Evolutionary conservation across 371 early-diverging fungal species (phyloP), one percentile per base, ranked within the genome.

Genomic region (Actinomucor elegans): DNA sequence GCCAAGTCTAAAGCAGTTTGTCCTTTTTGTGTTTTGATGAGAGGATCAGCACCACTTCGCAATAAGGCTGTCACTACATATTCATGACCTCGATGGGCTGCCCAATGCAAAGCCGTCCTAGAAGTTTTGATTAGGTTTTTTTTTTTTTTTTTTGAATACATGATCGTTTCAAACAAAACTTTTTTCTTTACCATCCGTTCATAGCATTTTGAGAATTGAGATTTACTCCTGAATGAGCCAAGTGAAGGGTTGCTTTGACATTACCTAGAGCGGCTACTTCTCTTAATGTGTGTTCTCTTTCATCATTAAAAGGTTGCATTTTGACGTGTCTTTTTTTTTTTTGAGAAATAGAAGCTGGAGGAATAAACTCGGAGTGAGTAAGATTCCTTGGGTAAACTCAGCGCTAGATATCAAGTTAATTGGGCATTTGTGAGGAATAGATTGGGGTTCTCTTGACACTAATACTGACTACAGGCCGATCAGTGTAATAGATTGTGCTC

Each of bases 231-330:
- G 79, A 67, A 43, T 79, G 70, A 26, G 84, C 64, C 52, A 78
- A 82, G 24, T 78, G 79, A 14, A 75, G 63, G 4, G 85, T 83
- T 1, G 88, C 89, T 52, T 85, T 83, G 27, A 81, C 55, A 57
- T 90, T 91, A 12, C 92, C 92, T 35, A 89, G 69, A 12, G 91
- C 87, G 14, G 82, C 78, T 61, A 88, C 86, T 59, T 90, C 89
- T 50, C 88, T 79, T 28, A 89, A 59, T 10, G 73, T 74, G 46
- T 86, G 82, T 35, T 77, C 84, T 35, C 85, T 71, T 60, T 84
- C 84, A 59, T 80, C 81, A 18, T 11, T 27, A 7, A 41, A 42
- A n/a, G n/a, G n/a, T 4, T 40, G 48, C 56, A 56, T 56, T 24
- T 34, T 21, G 5, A n/a, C n/a, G n/a, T n/a, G n/a, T n/a, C n/a